These are phyloP conservation scores for Phytophthora sansomeana DNA, from an alignment of 352 stramenopile species.

Conservation along the genomic window DNA sequence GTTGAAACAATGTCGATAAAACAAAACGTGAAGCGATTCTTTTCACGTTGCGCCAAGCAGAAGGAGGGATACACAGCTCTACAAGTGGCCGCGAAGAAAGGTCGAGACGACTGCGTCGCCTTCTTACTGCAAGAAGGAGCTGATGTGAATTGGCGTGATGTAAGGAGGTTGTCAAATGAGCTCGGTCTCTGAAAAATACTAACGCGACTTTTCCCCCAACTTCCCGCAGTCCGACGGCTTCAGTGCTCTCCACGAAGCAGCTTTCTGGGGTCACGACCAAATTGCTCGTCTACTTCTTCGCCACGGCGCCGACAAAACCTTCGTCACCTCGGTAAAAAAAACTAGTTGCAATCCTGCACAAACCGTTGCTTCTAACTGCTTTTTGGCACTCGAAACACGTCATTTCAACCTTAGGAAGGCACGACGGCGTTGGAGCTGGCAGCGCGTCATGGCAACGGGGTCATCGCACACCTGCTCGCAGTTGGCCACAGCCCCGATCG, in stretches of 20 bases:
- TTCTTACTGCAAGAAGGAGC: slow-evolving; percentile 59
- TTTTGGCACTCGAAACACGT: not conserved
- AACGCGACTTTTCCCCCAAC: not conserved
- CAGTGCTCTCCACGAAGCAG: slow-evolving; percentile 72
- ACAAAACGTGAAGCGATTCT: too few relatives aligned
- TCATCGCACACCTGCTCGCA: slow-evolving; percentile 65
- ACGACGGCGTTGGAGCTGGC: slow-evolving; percentile 70
- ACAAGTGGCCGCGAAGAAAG: slow-evolving; percentile 66
- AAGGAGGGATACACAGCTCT: slow-evolving; percentile 69
- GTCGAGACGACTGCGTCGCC: slow-evolving; percentile 56
- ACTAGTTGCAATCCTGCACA: not conserved
- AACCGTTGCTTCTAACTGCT: too few relatives aligned
- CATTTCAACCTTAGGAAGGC: slow-evolving; percentile 49
- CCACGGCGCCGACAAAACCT: slow-evolving; percentile 61
- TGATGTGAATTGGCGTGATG: slow-evolving; percentile 72
- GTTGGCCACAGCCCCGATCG: slow-evolving; percentile 59
- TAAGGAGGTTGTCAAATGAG: slow-evolving; percentile 16
- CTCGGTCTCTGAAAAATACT: slow-evolving; percentile 1
- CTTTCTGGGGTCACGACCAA: slow-evolving; percentile 68
- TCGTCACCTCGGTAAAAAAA: slow-evolving; percentile 60
- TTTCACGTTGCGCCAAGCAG: slow-evolving; percentile 33
- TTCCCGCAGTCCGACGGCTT: slow-evolving; percentile 67
- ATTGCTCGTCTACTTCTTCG: slow-evolving; percentile 65
- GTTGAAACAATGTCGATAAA: too few relatives aligned
- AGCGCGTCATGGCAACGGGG: slow-evolving; percentile 68